Base-by-base conservation (phyloP, 176 grass and related monocot genomes). In the Carex littledalei region DNA sequence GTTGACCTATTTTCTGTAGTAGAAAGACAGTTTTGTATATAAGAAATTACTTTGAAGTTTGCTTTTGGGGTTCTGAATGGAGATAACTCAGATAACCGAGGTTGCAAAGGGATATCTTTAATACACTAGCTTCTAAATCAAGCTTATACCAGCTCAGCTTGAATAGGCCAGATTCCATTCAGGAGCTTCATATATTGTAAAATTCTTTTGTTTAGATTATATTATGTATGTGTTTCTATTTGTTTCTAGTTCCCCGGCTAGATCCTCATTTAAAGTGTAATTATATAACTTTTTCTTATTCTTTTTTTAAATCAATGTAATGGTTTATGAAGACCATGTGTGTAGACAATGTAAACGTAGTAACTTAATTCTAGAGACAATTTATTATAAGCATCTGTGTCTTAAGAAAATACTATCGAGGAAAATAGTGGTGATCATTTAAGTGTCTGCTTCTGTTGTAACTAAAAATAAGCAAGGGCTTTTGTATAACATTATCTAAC, bases 1-100 rank as follows among this genome's bases (percentile, higher is more conserved):
- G 32, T 69, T 99, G 55, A 90, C 96, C 0, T 99, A 99, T 83
- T 99, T 99, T 72, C 87, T 95, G 63, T 99, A 93, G 87, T 84
- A 49, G 3, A 50, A 13, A 39, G 21, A 75, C 39, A 81, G 58
- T 17, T 81, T 43, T 6, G 12, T 81, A 43, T 24, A 67, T 83
- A 65, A n/a, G 3, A 31, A 82, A 61, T 26, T 50, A 67, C 37
- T 64, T 22, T 24, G 34, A 12, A 64, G 61, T 43, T 82, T 82
- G 12, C 56, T 43, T 64, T 14, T 65, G 16, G 24, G 39, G 3
- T 32, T 59, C 79, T 43, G 32, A 53, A 45, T 45, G 35, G 16
- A 56, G 47, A 78, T 78, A 55, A 57, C 35, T 78, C 52, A 57
- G 50, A 78, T 57, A 57, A 78, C 13, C 6, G 21, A 78, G 26